Evolutionary conservation across 2,329 filamentous ascomycete species (phyloP).

Genomic region (Aspergillus amoenus): DNA sequence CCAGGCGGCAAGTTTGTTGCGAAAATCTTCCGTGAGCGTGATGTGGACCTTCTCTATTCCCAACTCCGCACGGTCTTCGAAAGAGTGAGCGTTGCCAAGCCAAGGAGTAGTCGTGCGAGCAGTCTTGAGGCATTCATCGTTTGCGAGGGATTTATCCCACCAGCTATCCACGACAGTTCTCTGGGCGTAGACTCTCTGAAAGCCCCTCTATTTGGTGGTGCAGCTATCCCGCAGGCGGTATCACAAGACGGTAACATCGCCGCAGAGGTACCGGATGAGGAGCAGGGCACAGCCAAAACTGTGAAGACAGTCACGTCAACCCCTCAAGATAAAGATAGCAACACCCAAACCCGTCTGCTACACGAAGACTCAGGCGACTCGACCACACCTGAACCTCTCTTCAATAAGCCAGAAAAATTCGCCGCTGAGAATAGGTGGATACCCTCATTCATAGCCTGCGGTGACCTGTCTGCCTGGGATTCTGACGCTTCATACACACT

Average conservation of each 20-base stretch:
- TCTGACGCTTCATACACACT: conserved; percentile 92
- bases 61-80: conserved; percentile 92
- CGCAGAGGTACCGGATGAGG: conserved; percentile 37
- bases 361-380: conserved; percentile 45
- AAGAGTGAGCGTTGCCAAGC: conserved; percentile 86
- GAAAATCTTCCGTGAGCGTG: conserved; percentile 93
- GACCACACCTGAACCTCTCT: conserved; percentile 21
- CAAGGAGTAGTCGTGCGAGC: conserved; percentile 88
- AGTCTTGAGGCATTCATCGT: conserved; percentile 97
- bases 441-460: conserved; percentile 94
- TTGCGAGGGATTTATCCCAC: conserved; percentile 85
- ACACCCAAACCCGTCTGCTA: conserved; percentile 28
- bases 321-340: conserved; percentile 18
- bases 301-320: conserved; percentile 6
- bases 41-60: conserved; percentile 93
- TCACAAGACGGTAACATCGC: conserved; percentile 33
- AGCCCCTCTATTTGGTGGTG: conserved; percentile 43
- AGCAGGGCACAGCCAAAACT: conserved; percentile 39
- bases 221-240: conserved; percentile 26
- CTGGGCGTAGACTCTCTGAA: conserved; percentile 42
- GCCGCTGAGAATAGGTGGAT: conserved; percentile 69
- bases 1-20: conserved; percentile 96
- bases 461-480: conserved; percentile 91
- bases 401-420: conserved; percentile 27
- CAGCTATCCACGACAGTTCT: conserved; percentile 47